Evolutionary conservation across 768 basidiomycete species (phyloP), one percentile per base, ranked within the genome.

Genomic region (Suillus plorans): DNA sequence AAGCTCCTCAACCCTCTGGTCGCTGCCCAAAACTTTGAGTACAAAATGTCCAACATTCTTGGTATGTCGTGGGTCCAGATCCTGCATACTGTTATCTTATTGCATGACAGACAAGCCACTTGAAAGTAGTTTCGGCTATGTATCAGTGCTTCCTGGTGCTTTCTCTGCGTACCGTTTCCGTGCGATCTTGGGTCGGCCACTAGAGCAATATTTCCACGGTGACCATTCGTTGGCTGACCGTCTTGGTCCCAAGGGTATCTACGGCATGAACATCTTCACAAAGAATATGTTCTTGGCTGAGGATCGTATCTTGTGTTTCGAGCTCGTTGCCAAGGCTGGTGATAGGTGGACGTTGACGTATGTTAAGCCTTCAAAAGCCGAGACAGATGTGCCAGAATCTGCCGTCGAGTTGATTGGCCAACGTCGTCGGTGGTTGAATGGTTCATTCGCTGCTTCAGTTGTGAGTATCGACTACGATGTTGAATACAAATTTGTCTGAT

Each of bases 21-120:
- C 37, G 96, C 96, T 9, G 95, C 96, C 18, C 96, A 98, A 76
- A 97, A 98, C 78, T 96, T 96, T 70, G 95, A 96, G 79, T 97
- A 97, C 80, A 97, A 95, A 80, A 97, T 98, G 93, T 95, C 94
- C 53, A 97, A 98, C 78, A 97, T 99, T 72, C 82, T 98, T 36
- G 91, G 89, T 88, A 69, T 62, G 81, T 63, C 39, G 25, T 39
- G 13, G 57, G 25, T 56, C 12, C 25, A 60, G n/a, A 47, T 52
- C 61, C 53, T 65, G 1, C 64, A 53, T 13, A 44, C 42, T 57
- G 2, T 25, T 37, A 57, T 66, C 71, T 47, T 74, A 68, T 4
- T 16, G 25, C 28, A 18, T 61, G 20, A 61, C 65, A 90, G 94
- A 96, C 76, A 96, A 97, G 75, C 96, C 96, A 1, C 82, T 95